Evolutionary conservation across 352 stramenopile species (phyloP).

Genomic region (Phytophthora ramorum): DNA sequence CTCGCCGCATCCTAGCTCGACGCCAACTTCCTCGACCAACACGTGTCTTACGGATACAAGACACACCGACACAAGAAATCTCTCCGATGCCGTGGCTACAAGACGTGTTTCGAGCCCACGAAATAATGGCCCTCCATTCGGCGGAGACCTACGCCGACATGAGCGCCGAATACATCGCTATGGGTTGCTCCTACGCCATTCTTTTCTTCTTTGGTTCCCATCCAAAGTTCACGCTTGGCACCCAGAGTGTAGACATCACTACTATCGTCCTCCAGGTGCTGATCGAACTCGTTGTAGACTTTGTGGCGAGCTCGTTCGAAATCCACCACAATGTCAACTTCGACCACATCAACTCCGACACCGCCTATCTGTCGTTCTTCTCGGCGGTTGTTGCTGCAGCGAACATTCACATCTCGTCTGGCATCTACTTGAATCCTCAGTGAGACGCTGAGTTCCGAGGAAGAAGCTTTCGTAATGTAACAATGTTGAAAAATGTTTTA

Average conservation of each 20-base stretch:
- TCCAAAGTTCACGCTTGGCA: constrained; percentile 31
- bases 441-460: neutral
- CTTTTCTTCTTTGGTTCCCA: constrained; percentile 44
- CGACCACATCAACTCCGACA: constrained; percentile 24
- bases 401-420: constrained; percentile 34
- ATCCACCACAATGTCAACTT: constrained; percentile 28
- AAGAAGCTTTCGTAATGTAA: neutral
- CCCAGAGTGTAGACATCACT: neutral
- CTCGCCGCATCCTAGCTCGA: neutral
- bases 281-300: constrained; percentile 35
- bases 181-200: constrained; percentile 43
- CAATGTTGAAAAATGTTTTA: neutral
- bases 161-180: constrained; percentile 56
- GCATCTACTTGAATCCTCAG: constrained; percentile 14
- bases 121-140: constrained; percentile 15
- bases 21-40: neutral
- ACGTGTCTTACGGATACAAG: too few relatives aligned
- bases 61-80: neutral
- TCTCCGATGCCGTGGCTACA: neutral
- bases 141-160: constrained; percentile 42
- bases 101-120: neutral
- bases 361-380: constrained; percentile 25
- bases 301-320: constrained; percentile 34
- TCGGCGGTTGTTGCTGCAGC: constrained; percentile 17
- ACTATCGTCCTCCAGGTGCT: constrained; percentile 20